Percentiles rank a stretch among this genome's conserved stretches.
These are phyloP conservation scores for Ceratobasidium sp. DNA, from an alignment of 1,284 basidiomycete genomes.

Conservation along the genomic window DNA sequence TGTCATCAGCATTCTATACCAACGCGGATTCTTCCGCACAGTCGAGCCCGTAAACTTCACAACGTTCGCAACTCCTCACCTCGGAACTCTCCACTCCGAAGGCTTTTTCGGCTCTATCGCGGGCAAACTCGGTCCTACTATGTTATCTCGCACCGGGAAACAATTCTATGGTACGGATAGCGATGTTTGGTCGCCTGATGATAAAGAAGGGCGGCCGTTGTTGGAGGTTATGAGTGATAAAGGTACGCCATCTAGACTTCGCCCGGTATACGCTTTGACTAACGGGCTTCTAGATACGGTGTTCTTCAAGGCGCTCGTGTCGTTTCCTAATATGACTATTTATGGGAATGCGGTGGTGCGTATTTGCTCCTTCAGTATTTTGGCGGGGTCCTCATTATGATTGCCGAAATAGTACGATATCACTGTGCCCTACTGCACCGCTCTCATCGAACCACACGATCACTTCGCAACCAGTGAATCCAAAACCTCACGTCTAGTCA, in stretches of 20 bases:
- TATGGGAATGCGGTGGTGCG: conserved; percentile 82
- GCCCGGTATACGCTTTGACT: neutral
- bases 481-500: conserved; percentile 63
- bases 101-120: conserved; percentile 69
- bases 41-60: conserved; percentile 80
- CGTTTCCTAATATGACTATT: conserved; percentile 77
- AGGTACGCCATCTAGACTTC: conserved; percentile 59
- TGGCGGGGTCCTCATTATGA: neutral
- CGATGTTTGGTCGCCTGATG: conserved; percentile 62
- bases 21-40: conserved; percentile 73
- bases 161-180: conserved; percentile 81
- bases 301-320: conserved; percentile 79
- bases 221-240: conserved; percentile 89
- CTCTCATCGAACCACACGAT: conserved; percentile 76
- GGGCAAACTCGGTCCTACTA: conserved; percentile 71
- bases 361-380: conserved; percentile 25
- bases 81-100: conserved; percentile 64
- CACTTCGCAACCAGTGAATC: conserved; percentile 68
- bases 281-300: conserved; percentile 64
- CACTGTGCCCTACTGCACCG: conserved; percentile 85
- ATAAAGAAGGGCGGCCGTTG: conserved; percentile 70
- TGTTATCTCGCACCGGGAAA: conserved; percentile 86
- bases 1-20: conserved; percentile 65
- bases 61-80: conserved; percentile 84
- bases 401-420: conserved; percentile 69